Percentiles rank a stretch among this genome's conserved stretches.
These are phyloP conservation scores for Scytalidium lignicola DNA, from an alignment of 2,329 filamentous ascomycete genomes.

Conservation along the genomic window DNA sequence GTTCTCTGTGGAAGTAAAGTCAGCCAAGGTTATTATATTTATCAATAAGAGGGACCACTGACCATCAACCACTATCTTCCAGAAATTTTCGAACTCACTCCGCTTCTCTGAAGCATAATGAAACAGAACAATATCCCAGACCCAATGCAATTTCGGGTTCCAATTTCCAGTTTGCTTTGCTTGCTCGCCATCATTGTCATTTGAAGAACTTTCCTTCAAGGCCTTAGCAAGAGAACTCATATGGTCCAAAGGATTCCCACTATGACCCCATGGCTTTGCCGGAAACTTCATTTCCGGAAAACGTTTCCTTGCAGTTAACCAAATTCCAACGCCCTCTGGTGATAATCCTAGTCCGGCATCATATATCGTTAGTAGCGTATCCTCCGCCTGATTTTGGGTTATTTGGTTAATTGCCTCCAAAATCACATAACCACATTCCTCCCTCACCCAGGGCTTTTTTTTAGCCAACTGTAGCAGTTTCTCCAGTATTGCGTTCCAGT, in stretches of 20 bases:
- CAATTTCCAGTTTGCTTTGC: conserved; percentile 60
- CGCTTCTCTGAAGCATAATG: conserved; percentile 36
- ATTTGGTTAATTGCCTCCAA: conserved; percentile 65
- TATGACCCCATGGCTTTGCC: conserved; percentile 62
- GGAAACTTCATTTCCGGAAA: conserved; percentile 63
- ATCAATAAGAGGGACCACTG: conserved; percentile 30
- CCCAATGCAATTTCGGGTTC: conserved; percentile 78
- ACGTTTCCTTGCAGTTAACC: conserved; percentile 63
- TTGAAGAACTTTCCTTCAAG: conserved; percentile 67
- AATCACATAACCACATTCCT: conserved; percentile 81
- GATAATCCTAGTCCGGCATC: conserved; percentile 68
- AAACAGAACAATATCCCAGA: conserved; percentile 75
- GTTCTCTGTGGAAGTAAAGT: conserved; percentile 54
- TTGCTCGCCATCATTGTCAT: conserved; percentile 41
- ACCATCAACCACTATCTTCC: conserved; percentile 84
- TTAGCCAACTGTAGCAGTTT: conserved; percentile 68
- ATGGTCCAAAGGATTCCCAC: conserved; percentile 69
- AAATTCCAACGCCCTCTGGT: conserved; percentile 84
- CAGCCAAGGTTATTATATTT: conserved; percentile 3
- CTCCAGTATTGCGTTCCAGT: conserved; percentile 65
- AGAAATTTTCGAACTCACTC: conserved; percentile 67
- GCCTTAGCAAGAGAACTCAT: conserved; percentile 66
- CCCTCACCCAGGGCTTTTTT: conserved; percentile 83
- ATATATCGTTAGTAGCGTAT: conserved; percentile 57
- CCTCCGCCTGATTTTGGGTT: conserved; percentile 48